These are phyloP conservation scores for Chloranthus sessilifolius DNA, from an alignment of 164 flowering plant genomes.

Conservation along the genomic window DNA sequence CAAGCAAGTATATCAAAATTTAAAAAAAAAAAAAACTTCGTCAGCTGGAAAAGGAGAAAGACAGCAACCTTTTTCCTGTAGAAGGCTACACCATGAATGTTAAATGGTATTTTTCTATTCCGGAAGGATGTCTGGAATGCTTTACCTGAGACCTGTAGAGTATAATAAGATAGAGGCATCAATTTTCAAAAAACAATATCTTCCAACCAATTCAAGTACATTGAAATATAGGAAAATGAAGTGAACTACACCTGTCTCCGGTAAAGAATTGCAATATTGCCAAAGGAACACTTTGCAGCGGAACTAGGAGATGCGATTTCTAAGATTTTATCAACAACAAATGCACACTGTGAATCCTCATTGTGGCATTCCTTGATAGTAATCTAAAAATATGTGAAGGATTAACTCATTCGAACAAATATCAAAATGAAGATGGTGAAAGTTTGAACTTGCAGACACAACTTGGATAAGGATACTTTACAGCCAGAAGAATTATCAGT, in stretches of 20 bases:
- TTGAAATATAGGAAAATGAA: constrained; percentile 1
- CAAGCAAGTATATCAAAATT: not conserved
- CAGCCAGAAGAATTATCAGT: constrained; percentile 79
- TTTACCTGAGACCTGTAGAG: constrained; percentile 73
- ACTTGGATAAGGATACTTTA: constrained; percentile 40
- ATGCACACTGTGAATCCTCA: constrained; percentile 87
- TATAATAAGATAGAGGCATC: not conserved
- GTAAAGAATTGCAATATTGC: constrained; percentile 78
- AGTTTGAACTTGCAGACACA: not conserved
- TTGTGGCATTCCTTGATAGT: constrained; percentile 76
- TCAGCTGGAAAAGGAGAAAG: too few relatives aligned
- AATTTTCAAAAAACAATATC: not conserved
- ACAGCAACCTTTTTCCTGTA: constrained; percentile 82
- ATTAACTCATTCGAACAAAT: constrained; percentile 3
- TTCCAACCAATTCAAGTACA: not conserved
- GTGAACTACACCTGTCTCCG: constrained; percentile 76
- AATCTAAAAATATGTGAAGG: constrained; percentile 38
- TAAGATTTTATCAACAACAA: constrained; percentile 79
- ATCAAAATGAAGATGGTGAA: not conserved
- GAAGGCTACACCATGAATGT: constrained; percentile 90
- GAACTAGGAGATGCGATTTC: constrained; percentile 45
- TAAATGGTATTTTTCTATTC: constrained; percentile 80
- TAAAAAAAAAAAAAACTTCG: not conserved
- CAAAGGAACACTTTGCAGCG: constrained; percentile 40
- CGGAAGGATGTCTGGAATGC: constrained; percentile 77